Base-by-base conservation (phyloP, 305 asterid species). In the Stenogyne calaminthoides region DNA sequence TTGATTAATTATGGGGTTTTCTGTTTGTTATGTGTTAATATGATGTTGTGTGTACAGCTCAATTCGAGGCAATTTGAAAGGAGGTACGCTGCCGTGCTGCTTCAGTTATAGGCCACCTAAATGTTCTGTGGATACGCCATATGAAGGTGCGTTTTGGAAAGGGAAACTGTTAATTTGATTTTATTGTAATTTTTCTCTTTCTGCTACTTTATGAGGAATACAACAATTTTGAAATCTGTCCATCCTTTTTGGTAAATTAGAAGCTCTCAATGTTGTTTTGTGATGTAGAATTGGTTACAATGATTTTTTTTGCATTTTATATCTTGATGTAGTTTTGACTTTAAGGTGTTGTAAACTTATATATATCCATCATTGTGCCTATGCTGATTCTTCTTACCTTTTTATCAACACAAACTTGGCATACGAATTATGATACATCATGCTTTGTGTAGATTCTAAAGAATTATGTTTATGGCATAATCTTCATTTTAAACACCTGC, bases 91-190 rank as follows among this genome's bases (percentile, higher is more conserved):
- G 37, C 81, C 80, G 37, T 15, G 66, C 54, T 29, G 78, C 51
- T 64, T 73, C 58, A 18, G 61, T 62, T 70, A 75, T 56, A 72
- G 82, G 80, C 69, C 84, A 70, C 82, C 91, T 42, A 87, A 73
- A 71, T 89, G 98, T 78, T 78, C 92, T 2, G 67, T 82, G 72
- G 90, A 89, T 79, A 71, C 88, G 14, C 78, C 93, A 5, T 86
- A 81, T 78, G 98, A 84, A 84, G 98, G 98, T 91, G 69, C 7
- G 27, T 34, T 47, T 39, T 47, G 19, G 20, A 49, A 49, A 15
- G 22, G 6, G 18, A 46, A 5, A 46, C 16, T 32, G 36, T 32
- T 15, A 49, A n/a, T 49, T 49, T 5, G 0, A 49, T 49, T 15
- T 3, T 6, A 49, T 49, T n/a, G 9, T 49, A 15, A 44, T 1